Base-by-base conservation (phyloP, 305 asterid species). In the Galium porrigens region DNA sequence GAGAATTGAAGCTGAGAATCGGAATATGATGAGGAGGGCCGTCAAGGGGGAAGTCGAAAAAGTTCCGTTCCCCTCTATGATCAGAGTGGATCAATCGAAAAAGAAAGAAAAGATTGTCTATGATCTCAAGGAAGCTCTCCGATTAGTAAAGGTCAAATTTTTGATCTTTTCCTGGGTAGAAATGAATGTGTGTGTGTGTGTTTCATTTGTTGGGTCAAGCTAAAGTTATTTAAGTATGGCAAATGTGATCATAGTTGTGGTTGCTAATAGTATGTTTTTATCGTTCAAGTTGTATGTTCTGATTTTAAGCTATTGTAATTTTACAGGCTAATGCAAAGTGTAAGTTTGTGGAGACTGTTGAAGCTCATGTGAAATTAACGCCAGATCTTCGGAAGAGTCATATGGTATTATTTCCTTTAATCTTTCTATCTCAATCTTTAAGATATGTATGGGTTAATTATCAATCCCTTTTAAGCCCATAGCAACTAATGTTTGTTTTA, bases 101-200 rank as follows among this genome's bases (percentile, higher is more conserved):
- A 79, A 82, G 79, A 87, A 86, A 64, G 79, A 64, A 61, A 89
- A 83, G 76, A 72, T 58, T 68, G 66, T 84, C 59, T 86, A 87
- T 75, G 99, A 89, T 83, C 91, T 94, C 66, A 94, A 84, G 78
- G 99, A 94, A 62, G 99, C 96, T 30, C 79, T 94, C 78, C 83
- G 77, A 8, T 85, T 83, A 8, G 85, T 80, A 36, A 92, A 92
- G 99, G 99, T 92, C 83, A 55, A 79, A 74, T 78, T 51, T 72
- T 76, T 57, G 32, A 9, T 20, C 37, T 69, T 4, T 63, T 51
- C 32, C 36, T 17, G 33, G 46, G 41, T 58, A 29, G 60, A 25
- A 55, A 55, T 55, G 36, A 27, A 55, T 55, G 34, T 12, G 37
- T 27, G 17, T 27, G 17, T 55, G 15, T 9, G 15, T 22, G 30